phyloP scores from a whole-genome alignment of 1,139 yeast species.

The Yamadazyma mexicana region DNA sequence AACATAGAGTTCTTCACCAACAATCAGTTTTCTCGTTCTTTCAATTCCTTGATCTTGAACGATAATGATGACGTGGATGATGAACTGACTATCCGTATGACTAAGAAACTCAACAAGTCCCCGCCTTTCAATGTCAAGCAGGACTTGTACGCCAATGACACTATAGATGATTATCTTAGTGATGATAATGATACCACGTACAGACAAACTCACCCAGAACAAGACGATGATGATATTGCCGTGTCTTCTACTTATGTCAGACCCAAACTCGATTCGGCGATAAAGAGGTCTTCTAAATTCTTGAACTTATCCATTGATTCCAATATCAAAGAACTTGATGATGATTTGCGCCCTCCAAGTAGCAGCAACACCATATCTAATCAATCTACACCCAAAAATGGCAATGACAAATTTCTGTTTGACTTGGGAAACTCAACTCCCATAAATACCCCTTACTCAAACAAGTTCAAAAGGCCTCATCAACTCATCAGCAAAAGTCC shows the following conservation, averaged over 20 bases:
- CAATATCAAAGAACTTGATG: conserved; percentile 9
- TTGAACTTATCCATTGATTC: conserved; percentile 48
- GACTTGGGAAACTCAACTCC: conserved; percentile 10
- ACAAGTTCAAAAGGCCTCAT: conserved; percentile 50
- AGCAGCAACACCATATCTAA: conserved; percentile 5
- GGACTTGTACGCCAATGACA: conserved; percentile 25
- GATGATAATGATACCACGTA: conserved; percentile 2
- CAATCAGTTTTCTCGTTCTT: conserved; percentile 44
- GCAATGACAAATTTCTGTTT: conserved; percentile 3
- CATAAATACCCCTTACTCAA: conserved; percentile 18
- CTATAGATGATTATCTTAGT: conserved; percentile 22
- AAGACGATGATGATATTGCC: conserved; percentile 15
- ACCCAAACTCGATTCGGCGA: conserved; percentile 23
- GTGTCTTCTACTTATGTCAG: conserved; percentile 8
- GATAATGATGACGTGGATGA: conserved; percentile 30
- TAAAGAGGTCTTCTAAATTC: conserved; percentile 48
- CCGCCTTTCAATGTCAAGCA: conserved; percentile 47
- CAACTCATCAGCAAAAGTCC: conserved; percentile 48
- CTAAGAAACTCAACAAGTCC: conserved; percentile 33
- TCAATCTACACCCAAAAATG: conserved; percentile 9
- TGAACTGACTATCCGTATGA: conserved; percentile 7
- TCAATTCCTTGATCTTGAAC: conserved; percentile 46
- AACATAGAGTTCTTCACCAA: conserved; percentile 39
- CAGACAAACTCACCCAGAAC: conserved; percentile 13
- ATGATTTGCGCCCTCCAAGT: neutral